Evolutionary conservation across 1,284 basidiomycete genomes (phyloP), one percentile per base, ranked within the genome.

Genomic region (Ganoderma sinense): DNA sequence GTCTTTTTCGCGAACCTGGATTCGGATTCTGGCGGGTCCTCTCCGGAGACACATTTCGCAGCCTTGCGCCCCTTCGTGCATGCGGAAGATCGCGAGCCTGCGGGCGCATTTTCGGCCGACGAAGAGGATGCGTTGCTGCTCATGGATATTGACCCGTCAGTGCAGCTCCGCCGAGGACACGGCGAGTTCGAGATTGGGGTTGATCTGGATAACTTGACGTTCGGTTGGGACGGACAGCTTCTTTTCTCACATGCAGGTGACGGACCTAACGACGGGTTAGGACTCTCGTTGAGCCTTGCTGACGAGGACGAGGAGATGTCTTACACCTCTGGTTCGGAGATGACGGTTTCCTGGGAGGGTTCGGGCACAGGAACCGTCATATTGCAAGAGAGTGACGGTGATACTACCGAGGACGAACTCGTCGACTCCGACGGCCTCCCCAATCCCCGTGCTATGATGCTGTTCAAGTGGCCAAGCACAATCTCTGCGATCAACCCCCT

Each of bases 1-100:
- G 78, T 94, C 0, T 94, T 94, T 81, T 94, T 94, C 76, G 87
- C 89, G 51, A 91, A 92, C 76, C 85, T 94, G 51, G 82, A 81
- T 69, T 88, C 89, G 29, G 90, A 89, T 73, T 81, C 84, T 0
- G 83, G 82, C 62, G 75, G 75, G 20, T 76, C 77, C 8, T 80
- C 79, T 20, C 76, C 76, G 55, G 78, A 78, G 45, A 73, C 66
- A 72, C 77, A 79, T 7, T 81, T 80, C 53, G 80, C 82, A 10
- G 80, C 81, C n/a, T 78, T 79, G 31, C 74, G 75, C n/a, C 79
- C 75, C 40, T 75, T 75, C 60, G 68, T 73, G 23, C 23, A 40
- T 14, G 78, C 78, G 39, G 72, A 58, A n/a, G 78, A 79, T 58
- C 68, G 74, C 48, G 79, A 79, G 51, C 62, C 71, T 31, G 36